Base-by-base conservation (phyloP, 192 early-diverging fungal species). In the Polychytrium aggregatum region DNA sequence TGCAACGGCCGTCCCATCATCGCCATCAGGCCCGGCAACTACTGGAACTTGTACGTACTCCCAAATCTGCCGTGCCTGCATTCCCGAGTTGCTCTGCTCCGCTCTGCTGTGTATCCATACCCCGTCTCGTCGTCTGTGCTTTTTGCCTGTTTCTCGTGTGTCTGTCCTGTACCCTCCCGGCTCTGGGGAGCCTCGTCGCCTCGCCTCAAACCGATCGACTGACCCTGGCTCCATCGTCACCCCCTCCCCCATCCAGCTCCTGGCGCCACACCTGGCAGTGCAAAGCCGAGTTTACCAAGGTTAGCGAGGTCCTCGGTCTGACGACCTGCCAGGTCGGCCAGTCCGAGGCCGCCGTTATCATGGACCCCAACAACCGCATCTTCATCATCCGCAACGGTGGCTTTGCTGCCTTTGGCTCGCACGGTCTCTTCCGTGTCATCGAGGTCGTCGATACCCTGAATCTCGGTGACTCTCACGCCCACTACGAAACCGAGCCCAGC, bases 381-480 rank as follows among this genome's bases (percentile, higher is more conserved):
- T 72, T 72, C 45, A 50, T 71, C 20, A 60, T 72, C 16, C 45
- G 67, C 7, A 72, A 72, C 40, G 56, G 59, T 34, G 70, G 70
- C 10, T 72, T 72, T 51, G 67, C 57, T 3, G 60, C 67, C 18
- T 72, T 57, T 39, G 70, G 67, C 16, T 17, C 61, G 31, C 29
- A 65, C 13, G 68, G 68, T 31, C 36, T 57, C 5, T 66, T 66
- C 43, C 37, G 42, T 0, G 59, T 72, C 24, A 41, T 72, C 39
- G 67, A 44, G 3, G 52, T 60, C n/a, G 70, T 72, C 17, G 70
- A 72, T 42, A 72, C 70, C 4, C 51, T 72, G 29, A 62, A 70
- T 39, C 42, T 72, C 16, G 64, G 64, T 18, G 57, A 71, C 20
- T 46, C 45, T 7, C 46, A 50, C 48, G 70, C 70, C 5, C 29